These are phyloP conservation scores for Stachybotrys elegans DNA, from an alignment of 2,329 filamentous ascomycete genomes.

Conservation along the genomic window DNA sequence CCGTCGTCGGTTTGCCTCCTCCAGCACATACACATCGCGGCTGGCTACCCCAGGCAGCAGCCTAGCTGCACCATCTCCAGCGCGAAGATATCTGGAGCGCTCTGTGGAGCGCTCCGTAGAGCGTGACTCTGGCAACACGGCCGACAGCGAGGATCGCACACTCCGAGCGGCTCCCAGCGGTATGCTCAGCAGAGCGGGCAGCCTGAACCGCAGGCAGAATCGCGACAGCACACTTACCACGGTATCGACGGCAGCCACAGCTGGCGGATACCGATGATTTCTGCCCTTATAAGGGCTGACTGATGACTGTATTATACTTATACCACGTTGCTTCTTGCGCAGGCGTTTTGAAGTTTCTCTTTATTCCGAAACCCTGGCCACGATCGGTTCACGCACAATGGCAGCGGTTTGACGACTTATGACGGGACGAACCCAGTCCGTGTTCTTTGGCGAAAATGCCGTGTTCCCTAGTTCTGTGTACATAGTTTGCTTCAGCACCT, in stretches of 20 bases:
- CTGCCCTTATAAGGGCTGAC: conserved; percentile 10
- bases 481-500: too few species aligned
- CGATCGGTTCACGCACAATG: too few species aligned
- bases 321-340: too few species aligned
- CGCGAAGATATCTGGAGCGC: too few species aligned
- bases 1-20: conserved; percentile 47
- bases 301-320: neutral
- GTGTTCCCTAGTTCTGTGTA: too few species aligned
- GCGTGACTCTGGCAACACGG: conserved; percentile 28
- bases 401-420: too few species aligned
- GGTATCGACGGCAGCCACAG: conserved; percentile 31
- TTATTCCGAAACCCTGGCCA: too few species aligned
- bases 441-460: too few species aligned
- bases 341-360: too few species aligned
- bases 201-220: conserved; percentile 36
- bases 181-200: conserved; percentile 38
- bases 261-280: conserved; percentile 39
- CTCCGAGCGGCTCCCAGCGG: conserved; percentile 38
- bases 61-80: conserved; percentile 29
- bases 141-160: conserved; percentile 29
- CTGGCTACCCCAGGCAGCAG: conserved; percentile 34
- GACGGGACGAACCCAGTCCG: too few species aligned
- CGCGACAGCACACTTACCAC: conserved; percentile 34
- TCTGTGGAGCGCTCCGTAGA: conserved; percentile 43
- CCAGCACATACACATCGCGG: conserved; percentile 40